These are phyloP conservation scores for Podospora pseudoanserina DNA, from an alignment of 495 filamentous ascomycete genomes.

Conservation along the genomic window DNA sequence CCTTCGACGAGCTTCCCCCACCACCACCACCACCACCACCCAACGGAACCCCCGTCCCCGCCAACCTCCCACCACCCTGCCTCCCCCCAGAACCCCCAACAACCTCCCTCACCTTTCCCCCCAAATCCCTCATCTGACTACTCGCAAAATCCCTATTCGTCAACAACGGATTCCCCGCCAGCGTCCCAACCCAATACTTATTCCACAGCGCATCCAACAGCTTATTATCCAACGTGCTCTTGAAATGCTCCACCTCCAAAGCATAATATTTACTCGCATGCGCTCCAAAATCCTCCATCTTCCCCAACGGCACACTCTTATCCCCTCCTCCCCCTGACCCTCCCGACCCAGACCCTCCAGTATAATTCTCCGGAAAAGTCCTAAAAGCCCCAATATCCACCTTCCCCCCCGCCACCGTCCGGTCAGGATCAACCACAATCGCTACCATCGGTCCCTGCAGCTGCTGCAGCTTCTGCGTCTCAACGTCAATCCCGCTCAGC, in stretches of 20 bases:
- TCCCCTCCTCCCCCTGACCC: conserved; percentile 37
- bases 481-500: conserved; percentile 93
- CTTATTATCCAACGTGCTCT: conserved; percentile 80
- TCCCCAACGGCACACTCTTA: conserved; percentile 80
- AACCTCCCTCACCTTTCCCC: conserved; percentile 69
- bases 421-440: conserved; percentile 95
- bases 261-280: conserved; percentile 86
- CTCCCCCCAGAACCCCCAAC: conserved; percentile 10
- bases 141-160: conserved; percentile 90
- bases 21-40: neutral
- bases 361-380: conserved; percentile 79
- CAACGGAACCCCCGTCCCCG: neutral
- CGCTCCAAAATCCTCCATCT: conserved; percentile 94
- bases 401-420: conserved; percentile 89
- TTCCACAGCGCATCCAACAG: conserved; percentile 92
- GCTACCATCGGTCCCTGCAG: conserved; percentile 89
- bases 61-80: conserved; percentile 48
- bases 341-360: conserved; percentile 16
- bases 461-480: conserved; percentile 79
- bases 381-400: conserved; percentile 98
- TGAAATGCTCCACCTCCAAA: conserved; percentile 88
- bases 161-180: conserved; percentile 91
- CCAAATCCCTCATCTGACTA: conserved; percentile 87
- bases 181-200: conserved; percentile 98
- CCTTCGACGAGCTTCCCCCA: neutral